Conservation (phyloP, 2,329 filamentous ascomycete species). For the Calonectria multiphialidica region DNA sequence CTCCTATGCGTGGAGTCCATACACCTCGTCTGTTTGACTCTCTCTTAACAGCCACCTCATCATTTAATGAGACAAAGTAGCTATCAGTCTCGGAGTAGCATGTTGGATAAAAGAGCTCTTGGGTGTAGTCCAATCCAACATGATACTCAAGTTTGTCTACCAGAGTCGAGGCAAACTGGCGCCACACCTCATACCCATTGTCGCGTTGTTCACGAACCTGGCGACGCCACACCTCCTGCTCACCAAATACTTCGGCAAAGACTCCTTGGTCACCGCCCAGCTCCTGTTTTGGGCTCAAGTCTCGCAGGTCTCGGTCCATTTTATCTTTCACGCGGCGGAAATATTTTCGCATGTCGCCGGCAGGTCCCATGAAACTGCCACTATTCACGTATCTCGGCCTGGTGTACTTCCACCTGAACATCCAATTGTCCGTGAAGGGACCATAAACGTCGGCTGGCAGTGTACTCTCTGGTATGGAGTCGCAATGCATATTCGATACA, state of each 20-base stretch:
- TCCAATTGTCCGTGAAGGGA: constrained; percentile 35
- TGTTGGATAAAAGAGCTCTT: constrained; percentile 46
- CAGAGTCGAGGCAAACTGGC: constrained; percentile 25
- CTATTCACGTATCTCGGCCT: constrained; percentile 48
- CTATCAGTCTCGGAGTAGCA: constrained; percentile 44
- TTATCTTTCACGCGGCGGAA: constrained; percentile 42
- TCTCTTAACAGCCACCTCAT: constrained; percentile 28
- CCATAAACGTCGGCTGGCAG: constrained; percentile 38
- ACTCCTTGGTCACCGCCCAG: constrained; percentile 48
- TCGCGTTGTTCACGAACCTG: constrained; percentile 28
- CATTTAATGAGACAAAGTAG: constrained; percentile 37
- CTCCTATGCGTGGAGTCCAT: constrained; percentile 36
- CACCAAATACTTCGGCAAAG: constrained; percentile 47
- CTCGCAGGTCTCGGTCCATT: constrained; percentile 37
- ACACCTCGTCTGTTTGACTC: constrained; percentile 36
- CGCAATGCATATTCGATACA: constrained; percentile 41
- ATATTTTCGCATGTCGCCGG: constrained; percentile 42
- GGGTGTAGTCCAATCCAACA: constrained; percentile 45
- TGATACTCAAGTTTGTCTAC: constrained; percentile 41
- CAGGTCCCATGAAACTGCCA: constrained; percentile 46
- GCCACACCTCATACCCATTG: constrained; percentile 7
- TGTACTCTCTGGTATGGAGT: constrained; percentile 38
- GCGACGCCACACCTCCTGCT: constrained; percentile 41
- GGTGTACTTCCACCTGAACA: constrained; percentile 32
- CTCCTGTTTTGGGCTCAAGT: constrained; percentile 19